Conservation (phyloP, 805 yeast genomes). For the Saccharomycopsis selenospora region DNA sequence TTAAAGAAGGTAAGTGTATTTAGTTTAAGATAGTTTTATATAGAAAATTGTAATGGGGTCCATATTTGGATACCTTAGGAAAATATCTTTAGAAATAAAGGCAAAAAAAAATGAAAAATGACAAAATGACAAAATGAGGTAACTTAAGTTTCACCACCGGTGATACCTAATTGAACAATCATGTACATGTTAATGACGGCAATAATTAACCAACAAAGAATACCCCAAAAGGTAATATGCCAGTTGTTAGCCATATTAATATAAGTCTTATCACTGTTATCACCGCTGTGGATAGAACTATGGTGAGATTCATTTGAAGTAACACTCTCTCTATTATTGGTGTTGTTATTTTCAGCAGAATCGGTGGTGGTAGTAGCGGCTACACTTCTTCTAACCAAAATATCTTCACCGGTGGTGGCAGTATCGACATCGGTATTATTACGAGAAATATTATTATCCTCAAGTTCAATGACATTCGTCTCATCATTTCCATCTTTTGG, state of each 20-base stretch:
- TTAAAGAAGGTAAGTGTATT: too few relatives aligned
- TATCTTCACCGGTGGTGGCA: not conserved
- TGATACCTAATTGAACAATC: conserved; percentile 37
- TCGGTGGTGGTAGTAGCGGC: conserved; percentile 5
- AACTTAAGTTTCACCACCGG: too few relatives aligned
- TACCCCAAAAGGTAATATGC: conserved; percentile 44
- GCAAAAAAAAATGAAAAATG: too few relatives aligned
- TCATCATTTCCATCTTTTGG: not conserved
- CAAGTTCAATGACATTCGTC: not conserved
- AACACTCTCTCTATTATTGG: not conserved
- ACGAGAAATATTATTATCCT: not conserved
- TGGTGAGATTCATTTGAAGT: too few relatives aligned
- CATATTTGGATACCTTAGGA: too few relatives aligned
- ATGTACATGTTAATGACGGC: conserved; percentile 60
- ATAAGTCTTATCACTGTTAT: too few relatives aligned
- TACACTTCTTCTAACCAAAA: conserved; percentile 7
- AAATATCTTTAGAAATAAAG: too few relatives aligned
- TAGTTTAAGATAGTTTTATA: too few relatives aligned
- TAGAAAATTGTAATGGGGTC: too few relatives aligned
- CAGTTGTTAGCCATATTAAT: conserved; percentile 57
- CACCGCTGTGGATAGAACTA: too few relatives aligned
- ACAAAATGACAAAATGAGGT: too few relatives aligned
- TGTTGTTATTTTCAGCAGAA: not conserved
- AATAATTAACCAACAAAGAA: conserved; percentile 62
- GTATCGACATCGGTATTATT: not conserved